These are phyloP conservation scores for Chlorophyllum brunneum DNA, from an alignment of 768 basidiomycete species.

Conservation along the genomic window DNA sequence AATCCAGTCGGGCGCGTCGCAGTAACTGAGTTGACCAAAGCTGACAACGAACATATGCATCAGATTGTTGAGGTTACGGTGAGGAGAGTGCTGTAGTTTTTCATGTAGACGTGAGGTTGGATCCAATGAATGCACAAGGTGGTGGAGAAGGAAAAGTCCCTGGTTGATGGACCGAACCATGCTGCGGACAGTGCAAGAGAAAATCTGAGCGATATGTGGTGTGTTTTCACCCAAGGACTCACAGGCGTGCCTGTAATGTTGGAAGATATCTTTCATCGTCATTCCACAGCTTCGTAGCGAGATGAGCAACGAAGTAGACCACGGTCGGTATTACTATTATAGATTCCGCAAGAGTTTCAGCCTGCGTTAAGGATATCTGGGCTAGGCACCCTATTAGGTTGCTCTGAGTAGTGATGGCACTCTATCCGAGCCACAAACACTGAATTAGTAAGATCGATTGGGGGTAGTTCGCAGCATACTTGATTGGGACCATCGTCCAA, in stretches of 20 bases:
- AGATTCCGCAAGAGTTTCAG: constrained; percentile 38
- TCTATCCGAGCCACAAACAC: constrained; percentile 17
- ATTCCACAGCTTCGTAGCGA: constrained; percentile 64
- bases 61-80: constrained; percentile 56
- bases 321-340: constrained; percentile 62
- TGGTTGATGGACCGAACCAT: constrained; percentile 47
- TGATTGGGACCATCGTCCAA: constrained; percentile 31
- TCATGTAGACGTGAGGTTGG: constrained; percentile 49
- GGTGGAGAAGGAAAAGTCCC: constrained; percentile 56
- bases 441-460: neutral
- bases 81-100: constrained; percentile 52
- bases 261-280: constrained; percentile 36
- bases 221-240: constrained; percentile 28
- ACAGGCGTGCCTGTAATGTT: constrained; percentile 22
- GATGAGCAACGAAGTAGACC: constrained; percentile 47
- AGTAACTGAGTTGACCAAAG: constrained; percentile 71
- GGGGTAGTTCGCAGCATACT: constrained; percentile 25
- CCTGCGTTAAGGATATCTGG: constrained; percentile 35
- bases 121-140: constrained; percentile 51
- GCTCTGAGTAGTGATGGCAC: constrained; percentile 22
- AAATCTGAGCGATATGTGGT: neutral
- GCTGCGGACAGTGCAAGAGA: constrained; percentile 30
- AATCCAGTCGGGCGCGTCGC: constrained; percentile 62
- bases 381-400: constrained; percentile 37
- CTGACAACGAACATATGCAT: constrained; percentile 72